Evolutionary conservation across 805 yeast genomes (phyloP), one percentile per base, ranked within the genome.

Genomic region (Kurtzmaniella fragi): DNA sequence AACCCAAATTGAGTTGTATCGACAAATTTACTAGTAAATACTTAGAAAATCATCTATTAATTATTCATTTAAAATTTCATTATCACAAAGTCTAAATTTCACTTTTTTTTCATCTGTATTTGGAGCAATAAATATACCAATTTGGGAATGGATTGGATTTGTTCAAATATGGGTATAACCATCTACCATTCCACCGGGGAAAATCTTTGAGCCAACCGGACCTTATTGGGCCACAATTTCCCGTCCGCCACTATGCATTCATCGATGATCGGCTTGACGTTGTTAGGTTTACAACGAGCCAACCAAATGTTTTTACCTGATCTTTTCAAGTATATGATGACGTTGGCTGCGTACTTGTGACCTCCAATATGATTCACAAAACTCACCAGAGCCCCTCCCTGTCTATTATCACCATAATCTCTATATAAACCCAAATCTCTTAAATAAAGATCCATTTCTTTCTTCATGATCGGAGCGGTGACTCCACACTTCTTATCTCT

Each of bases 401-500:
- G 79, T 39, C 89, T 72, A 35, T 70, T 72, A 57, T 90, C 97
- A 10, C 84, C 82, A 25, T 64, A 57, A 58, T 91, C 97, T 52
- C 98, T 72, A 48, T 78, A 77, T 13, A 85, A 64, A 3, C 80
- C 95, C 28, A 75, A 66, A 4, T 85, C 86, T 42, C 95, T 69
- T 32, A 91, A 66, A 47, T 83, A 76, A 7, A 72, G 56, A 34
- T 88, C 95, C 58, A 91, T 77, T 44, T 84, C 88, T 47, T 77
- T 81, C 54, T 80, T 83, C 81, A 91, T 74, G 28, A 87, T 74
- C 11, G 97, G 97, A 0, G 98, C 98, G 1, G 97, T 87, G 34
- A 88, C 70, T 35, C 96, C 97, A 62, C 99, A 91, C 44, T 91
- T 70, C 58, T 88, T 90, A 57, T 91, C 99, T 59, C 98, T 80